Evolutionary conservation across 352 stramenopile species (phyloP), one percentile per base, ranked within the genome.

Genomic region (Peronosclerospora sorghi): DNA sequence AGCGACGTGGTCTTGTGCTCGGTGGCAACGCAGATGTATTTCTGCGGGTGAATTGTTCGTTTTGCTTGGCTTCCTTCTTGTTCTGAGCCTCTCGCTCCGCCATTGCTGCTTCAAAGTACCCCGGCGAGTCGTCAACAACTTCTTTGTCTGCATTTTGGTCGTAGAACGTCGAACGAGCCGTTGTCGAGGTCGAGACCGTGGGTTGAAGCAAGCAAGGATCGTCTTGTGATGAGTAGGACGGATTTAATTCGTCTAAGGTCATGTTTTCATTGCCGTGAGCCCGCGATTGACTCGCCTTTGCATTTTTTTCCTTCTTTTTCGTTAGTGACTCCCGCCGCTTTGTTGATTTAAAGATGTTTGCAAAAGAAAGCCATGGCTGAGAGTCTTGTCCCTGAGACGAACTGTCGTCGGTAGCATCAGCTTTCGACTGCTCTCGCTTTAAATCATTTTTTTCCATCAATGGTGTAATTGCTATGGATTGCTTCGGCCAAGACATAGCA

Each of bases 101-200:
- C 23, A 46, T 43, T 1, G 48, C 58, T 24, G 51, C 50, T 23
- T 83, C 72, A 41, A 83, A 84, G 32, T 73, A 85, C 2, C 70
- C 66, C 17, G 73, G 68, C 0, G 59, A 59, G 26, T 85, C 62
- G 24, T 87, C 73, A 35, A 81, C 59, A 1, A 87, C 67, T 2
- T 73, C 21, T 13, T 77, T 59, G 19, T 84, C 70, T 5, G 41
- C 69, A 32, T 81, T 47, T 23, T 68, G 45, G 7, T 69, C 64
- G 41, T 81, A 81, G 28, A 71, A 65, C 10, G 55, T 68, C 10
- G 51, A 48, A 13, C 43, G 42, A 19, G 19, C n/a, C 12, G 47
- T 24, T 14, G 46, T 53, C 9, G 17, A 3, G 13, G 18, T 51
- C 32, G 45, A 26, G 23, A 63, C 54, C 10, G 48, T 38, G 18